Conservation (phyloP, 2,329 filamentous ascomycete species). For the Alternaria tenuissima region DNA sequence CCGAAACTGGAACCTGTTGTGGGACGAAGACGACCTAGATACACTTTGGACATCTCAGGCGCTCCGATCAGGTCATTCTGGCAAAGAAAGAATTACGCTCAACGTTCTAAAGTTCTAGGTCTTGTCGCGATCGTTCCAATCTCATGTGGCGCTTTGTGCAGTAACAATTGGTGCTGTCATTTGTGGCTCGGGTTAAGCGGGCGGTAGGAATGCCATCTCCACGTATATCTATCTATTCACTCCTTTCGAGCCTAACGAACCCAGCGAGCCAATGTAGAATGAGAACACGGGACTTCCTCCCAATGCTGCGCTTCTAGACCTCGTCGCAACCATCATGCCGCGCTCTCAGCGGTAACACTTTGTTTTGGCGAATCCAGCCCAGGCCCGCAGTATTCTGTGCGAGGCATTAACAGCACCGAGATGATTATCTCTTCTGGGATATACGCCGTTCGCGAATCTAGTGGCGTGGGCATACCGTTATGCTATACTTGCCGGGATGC, state of each 20-base stretch:
- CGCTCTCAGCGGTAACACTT: conserved; percentile 4
- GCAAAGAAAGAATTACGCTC: conserved; percentile 1
- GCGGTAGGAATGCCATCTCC: no score
- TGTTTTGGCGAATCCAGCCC: not conserved
- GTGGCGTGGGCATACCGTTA: conserved; percentile 4
- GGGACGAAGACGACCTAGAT: not conserved
- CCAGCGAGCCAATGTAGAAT: no score
- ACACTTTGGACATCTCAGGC: not conserved
- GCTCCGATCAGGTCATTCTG: conserved; percentile 1
- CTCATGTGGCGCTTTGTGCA: no score
- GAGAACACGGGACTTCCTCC: no score
- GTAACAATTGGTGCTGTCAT: no score
- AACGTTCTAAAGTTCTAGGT: not conserved
- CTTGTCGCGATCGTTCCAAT: not conserved
- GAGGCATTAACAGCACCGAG: conserved; percentile 1
- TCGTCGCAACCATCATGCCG: not conserved
- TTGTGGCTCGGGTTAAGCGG: no score
- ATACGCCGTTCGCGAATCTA: conserved; percentile 7
- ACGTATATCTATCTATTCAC: no score
- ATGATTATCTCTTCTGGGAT: not conserved
- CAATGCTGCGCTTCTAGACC: no score
- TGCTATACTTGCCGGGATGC: not conserved
- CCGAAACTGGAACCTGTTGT: not conserved
- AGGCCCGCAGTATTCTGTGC: not conserved
- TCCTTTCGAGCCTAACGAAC: no score